Evolutionary conservation across 371 early-diverging fungal genomes (phyloP), one percentile per base, ranked within the genome.

Genomic region (Dichotomocladium elegans): DNA sequence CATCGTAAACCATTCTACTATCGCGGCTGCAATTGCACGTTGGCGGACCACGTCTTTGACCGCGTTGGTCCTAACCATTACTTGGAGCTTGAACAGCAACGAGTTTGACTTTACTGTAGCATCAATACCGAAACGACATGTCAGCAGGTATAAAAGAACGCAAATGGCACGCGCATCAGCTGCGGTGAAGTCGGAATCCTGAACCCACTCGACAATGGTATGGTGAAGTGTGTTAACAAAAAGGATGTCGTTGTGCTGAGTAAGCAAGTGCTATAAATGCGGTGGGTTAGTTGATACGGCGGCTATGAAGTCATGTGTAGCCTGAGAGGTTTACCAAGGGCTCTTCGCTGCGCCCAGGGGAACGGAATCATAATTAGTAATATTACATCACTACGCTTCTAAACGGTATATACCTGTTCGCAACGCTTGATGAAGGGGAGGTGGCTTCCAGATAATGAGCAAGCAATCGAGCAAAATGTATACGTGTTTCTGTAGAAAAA

Each of bases 141-240:
- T 77, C 46, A 82, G 35, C 1, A 79, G 70, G n/a, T 76, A 56
- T 9, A 88, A 52, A 8, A 80, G 60, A 2, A 77, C 74, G 21
- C 71, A 73, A 24, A 89, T 54, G 3, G 82, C 72, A 0, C 78
- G 57, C 53, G 80, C 75, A 53, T 91, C 92, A 1, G 63, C 68
- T 0, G 85, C 86, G 5, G 66, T 70, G n/a, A 75, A 63, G 29
- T 60, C 66, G 0, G 74, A 57, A 7, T 74, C 47, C 17, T 74
- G 64, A 4, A 80, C 72, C 72, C 82, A 87, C 14, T 83, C 76
- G 37, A 82, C 65, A 31, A 90, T 43, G 3, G 75, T 64, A 46
- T 77, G 73, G 41, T 85, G 83, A 22, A 82, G 52, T 0, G 73
- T 64, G 29, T 74, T 68, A 28, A 82, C 68, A 51, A 87, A 77